A percentile compares a stretch with the other conserved stretches of the same genome.
Evolutionary conservation across 2,329 filamentous ascomycete species (phyloP).

Genomic region (Colletotrichum sp.): DNA sequence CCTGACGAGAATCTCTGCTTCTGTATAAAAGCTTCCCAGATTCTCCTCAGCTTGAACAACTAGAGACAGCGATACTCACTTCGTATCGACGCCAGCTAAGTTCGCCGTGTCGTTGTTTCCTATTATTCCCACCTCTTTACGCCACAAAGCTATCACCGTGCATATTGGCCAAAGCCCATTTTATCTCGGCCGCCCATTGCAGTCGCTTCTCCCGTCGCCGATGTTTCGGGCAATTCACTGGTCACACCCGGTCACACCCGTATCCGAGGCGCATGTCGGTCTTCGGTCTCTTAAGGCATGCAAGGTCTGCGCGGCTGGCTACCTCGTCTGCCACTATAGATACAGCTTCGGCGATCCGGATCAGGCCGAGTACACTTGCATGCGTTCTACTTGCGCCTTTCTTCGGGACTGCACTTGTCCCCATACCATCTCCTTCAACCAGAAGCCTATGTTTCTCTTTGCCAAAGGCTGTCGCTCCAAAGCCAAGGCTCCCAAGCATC

Average conservation of each 20-base stretch:
- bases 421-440: neutral
- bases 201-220: neutral
- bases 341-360: neutral
- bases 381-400: neutral
- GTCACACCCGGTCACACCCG: fast-evolving
- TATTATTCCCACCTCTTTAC: neutral
- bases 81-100: neutral
- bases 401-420: neutral
- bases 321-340: neutral
- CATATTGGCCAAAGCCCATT: neutral
- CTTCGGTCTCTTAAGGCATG: neutral
- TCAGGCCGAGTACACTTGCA: neutral
- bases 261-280: fast-evolving
- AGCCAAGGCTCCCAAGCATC: neutral
- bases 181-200: neutral
- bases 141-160: neutral
- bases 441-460: neutral
- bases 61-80: neutral
- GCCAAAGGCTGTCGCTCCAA: neutral
- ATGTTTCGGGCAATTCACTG: fast-evolving
- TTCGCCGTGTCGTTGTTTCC: fast-evolving
- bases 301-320: neutral
- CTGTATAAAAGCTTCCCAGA: neutral
- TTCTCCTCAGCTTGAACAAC: fast-evolving
- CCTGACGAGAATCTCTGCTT: neutral